Percentiles rank a stretch among this genome's conserved stretches.
These are phyloP conservation scores for Zhuliangozyma blackwelliae DNA, from an alignment of 1,139 yeast species.

Conservation along the genomic window DNA sequence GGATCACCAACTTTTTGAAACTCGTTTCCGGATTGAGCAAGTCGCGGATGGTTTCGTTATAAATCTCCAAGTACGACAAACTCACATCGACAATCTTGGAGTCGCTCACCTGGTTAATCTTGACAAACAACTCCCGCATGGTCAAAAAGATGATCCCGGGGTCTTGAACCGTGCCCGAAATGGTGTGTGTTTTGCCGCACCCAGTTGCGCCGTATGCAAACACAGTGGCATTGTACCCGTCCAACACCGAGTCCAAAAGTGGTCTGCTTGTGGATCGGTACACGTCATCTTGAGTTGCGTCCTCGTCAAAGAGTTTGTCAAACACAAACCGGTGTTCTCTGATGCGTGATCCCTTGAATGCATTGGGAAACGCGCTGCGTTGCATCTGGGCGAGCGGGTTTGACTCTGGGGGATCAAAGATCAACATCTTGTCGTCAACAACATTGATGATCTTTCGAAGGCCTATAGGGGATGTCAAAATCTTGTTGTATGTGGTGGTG, in stretches of 20 bases:
- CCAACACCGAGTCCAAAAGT: conserved; percentile 67
- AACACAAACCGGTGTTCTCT: conserved; percentile 80
- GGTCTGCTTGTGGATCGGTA: conserved; percentile 67
- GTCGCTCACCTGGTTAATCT: conserved; percentile 53
- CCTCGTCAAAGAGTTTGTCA: conserved; percentile 70
- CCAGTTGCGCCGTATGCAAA: conserved; percentile 93
- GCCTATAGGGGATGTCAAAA: conserved; percentile 40
- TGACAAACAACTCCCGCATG: conserved; percentile 66
- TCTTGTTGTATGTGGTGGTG: too few species aligned
- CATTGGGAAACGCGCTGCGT: conserved; percentile 49
- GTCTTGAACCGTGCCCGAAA: conserved; percentile 64
- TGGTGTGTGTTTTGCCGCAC: conserved; percentile 95
- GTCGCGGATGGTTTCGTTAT: conserved; percentile 85
- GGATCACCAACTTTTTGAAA: conserved; percentile 45
- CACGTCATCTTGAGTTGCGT: conserved; percentile 61
- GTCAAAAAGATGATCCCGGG: conserved; percentile 85
- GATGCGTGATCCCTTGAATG: conserved; percentile 34
- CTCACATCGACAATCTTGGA: conserved; percentile 57
- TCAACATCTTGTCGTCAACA: conserved; percentile 83
- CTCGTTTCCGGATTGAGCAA: conserved; percentile 56
- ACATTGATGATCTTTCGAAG: conserved; percentile 73
- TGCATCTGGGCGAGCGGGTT: conserved; percentile 64
- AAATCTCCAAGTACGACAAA: conserved; percentile 78
- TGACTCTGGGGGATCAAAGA: conserved; percentile 84
- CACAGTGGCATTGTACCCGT: conserved; percentile 85